Base-by-base conservation (phyloP, 179 eudicot genomes). In the Camellia oleifera region DNA sequence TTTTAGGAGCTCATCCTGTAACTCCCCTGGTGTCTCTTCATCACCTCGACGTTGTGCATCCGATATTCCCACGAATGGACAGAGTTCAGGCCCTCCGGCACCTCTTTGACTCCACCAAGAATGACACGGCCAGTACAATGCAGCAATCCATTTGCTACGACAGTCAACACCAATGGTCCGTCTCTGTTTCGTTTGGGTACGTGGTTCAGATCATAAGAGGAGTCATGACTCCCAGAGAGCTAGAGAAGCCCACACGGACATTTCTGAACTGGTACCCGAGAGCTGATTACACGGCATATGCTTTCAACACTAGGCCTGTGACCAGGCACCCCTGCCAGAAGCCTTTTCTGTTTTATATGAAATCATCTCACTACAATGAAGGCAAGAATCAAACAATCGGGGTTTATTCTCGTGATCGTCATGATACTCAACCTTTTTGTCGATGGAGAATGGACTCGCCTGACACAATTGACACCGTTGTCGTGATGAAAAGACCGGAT, bases 61-160 rank as follows among this genome's bases (percentile, higher is more conserved):
- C 97, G 0, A 83, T 93, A 62, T 90, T 91, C 81, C 98, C 97
- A 20, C 58, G 77, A 1, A 85, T 86, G 90, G 81, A 76, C n/a
- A 82, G 89, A n/a, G 88, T 88, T 58, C 82, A 90, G 72, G 89
- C 92, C 69, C 70, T 94, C 45, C 78, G 77, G 6, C 90, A 79
- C 78, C 84, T 94, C 56, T 85, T 86, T 46, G 81, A 86, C 42
- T 85, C 95, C 17, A 82, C 81, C 72, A 84, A 84, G 77, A 77
- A 82, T 3, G 98, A 93, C 81, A 85, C 95, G 0, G 94, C 94
- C 42, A 91, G 94, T 62, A 80, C 90, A 75, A 81, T 91, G 79
- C 98, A 94, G 80, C 98, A 94, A 74, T 94, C 97, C 77, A 91
- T 94, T 71, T 93, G 95, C 89, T 92, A 93, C 54, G 97, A 94